Conservation (phyloP, 2,329 filamentous ascomycete species). For the Byssoonygena ceratinophila region DNA sequence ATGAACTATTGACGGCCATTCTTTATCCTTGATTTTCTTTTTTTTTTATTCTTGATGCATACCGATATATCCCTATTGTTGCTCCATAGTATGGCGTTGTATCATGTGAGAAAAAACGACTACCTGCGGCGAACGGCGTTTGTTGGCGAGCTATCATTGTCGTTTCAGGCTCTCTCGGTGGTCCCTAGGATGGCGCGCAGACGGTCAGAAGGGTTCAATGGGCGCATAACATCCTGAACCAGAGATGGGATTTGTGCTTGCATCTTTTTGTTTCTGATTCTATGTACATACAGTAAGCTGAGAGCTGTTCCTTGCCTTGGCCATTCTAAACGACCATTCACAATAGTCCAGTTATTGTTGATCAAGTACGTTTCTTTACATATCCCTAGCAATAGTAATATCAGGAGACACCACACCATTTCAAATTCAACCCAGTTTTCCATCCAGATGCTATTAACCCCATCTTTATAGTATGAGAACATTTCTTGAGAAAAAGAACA, state of each 20-base stretch:
- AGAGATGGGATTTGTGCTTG: too few species aligned
- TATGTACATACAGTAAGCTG: too few species aligned
- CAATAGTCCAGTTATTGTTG: too few species aligned
- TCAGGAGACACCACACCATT: too few species aligned
- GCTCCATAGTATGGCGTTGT: not conserved
- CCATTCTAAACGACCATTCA: too few species aligned
- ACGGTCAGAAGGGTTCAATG: not conserved
- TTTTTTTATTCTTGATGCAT: not conserved
- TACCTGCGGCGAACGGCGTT: not conserved
- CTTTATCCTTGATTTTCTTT: not conserved
- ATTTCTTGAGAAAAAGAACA: not conserved
- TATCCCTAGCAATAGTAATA: not conserved
- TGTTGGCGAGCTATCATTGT: not conserved
- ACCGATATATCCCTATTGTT: not conserved
- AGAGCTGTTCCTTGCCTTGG: too few species aligned
- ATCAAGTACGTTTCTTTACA: too few species aligned
- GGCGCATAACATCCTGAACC: too few species aligned
- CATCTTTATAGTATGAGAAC: conserved; percentile 3
- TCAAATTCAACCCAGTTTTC: not conserved
- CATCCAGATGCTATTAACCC: conserved; percentile 1
- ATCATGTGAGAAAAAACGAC: not conserved
- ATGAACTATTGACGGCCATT: conserved; percentile 33
- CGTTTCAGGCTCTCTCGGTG: not conserved
- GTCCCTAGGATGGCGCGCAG: not conserved
- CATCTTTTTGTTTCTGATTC: too few species aligned